Conservation (phyloP, 2,329 filamentous ascomycete species). For the Myriosclerotinia scirpicola region DNA sequence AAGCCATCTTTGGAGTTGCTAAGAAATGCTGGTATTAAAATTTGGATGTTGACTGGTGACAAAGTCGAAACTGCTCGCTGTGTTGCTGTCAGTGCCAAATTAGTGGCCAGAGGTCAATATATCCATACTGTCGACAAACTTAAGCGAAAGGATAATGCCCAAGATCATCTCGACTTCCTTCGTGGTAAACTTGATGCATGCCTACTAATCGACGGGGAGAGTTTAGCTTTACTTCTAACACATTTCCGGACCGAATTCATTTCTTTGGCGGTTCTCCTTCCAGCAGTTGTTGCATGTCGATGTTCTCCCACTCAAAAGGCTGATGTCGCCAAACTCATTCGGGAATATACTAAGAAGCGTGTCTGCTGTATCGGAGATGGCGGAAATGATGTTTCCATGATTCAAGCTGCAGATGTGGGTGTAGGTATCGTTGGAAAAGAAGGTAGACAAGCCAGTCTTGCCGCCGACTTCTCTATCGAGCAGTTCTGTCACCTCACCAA, state of each 20-base stretch:
- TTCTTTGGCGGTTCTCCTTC: slow-evolving; percentile 79
- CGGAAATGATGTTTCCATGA: slow-evolving; percentile 98
- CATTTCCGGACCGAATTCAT: slow-evolving; percentile 86
- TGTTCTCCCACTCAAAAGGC: slow-evolving; percentile 98
- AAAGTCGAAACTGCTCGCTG: slow-evolving; percentile 97
- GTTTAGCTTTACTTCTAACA: slow-evolving; percentile 76
- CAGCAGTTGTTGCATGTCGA: slow-evolving; percentile 91
- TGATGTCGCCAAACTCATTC: slow-evolving; percentile 87
- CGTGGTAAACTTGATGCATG: slow-evolving; percentile 84
- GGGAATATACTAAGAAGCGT: slow-evolving; percentile 86
- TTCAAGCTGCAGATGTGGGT: slow-evolving; percentile 95
- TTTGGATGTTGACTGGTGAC: slow-evolving; percentile 99
- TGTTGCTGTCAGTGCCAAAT: slow-evolving; percentile 90
- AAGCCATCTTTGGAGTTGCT: slow-evolving; percentile 93
- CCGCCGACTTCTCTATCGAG: slow-evolving; percentile 94
- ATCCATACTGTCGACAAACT: slow-evolving; percentile 91
- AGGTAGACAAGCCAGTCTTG: slow-evolving; percentile 88
- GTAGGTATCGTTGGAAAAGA: slow-evolving; percentile 99
- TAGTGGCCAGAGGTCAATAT: slow-evolving; percentile 90
- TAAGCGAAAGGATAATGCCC: slow-evolving; percentile 78
- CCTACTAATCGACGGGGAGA: slow-evolving; percentile 92
- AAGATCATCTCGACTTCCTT: slow-evolving; percentile 85
- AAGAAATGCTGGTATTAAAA: slow-evolving; percentile 96
- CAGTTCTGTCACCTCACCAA: slow-evolving; percentile 96
- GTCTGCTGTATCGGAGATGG: slow-evolving; percentile 98